Conservation (phyloP, 2,329 filamentous ascomycete genomes). For the Alternaria conjuncta region DNA sequence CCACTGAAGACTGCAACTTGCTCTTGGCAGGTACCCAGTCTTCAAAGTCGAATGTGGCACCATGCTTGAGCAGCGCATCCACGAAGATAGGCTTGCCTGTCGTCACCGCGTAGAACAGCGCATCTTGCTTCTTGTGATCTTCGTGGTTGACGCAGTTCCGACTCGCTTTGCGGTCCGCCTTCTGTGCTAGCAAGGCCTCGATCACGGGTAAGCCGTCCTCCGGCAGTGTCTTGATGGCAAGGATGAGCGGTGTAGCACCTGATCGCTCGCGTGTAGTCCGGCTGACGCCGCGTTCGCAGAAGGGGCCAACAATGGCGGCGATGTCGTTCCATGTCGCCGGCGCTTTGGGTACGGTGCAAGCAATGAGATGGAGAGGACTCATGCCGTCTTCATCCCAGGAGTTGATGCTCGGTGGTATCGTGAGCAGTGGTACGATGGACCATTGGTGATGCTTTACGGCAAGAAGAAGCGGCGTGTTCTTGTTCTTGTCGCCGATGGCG, state of each 20-base stretch:
- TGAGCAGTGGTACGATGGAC: constrained; percentile 34
- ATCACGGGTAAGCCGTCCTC: constrained; percentile 38
- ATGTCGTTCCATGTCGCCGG: constrained; percentile 37
- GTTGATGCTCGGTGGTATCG: constrained; percentile 38
- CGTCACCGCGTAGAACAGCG: constrained; percentile 38
- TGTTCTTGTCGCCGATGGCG: constrained; percentile 27
- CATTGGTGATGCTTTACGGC: constrained; percentile 38
- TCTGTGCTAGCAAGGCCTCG: constrained; percentile 31
- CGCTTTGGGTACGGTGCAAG: constrained; percentile 26
- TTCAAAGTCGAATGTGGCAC: constrained; percentile 33
- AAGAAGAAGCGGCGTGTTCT: constrained; percentile 38
- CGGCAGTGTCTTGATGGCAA: constrained; percentile 36
- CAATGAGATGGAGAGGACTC: constrained; percentile 43
- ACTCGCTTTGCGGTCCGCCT: constrained; percentile 20
- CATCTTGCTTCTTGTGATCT: constrained; percentile 35
- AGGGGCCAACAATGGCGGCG: constrained; percentile 26
- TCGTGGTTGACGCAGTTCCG: constrained; percentile 42
- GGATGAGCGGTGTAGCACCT: constrained; percentile 44
- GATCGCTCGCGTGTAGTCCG: constrained; percentile 42
- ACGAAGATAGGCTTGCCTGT: constrained; percentile 36
- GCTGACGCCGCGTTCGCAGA: constrained; percentile 41
- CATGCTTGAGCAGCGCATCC: constrained; percentile 31
- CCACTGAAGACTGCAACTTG: constrained; percentile 11
- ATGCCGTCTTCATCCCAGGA: constrained; percentile 39
- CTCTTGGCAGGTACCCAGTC: constrained; percentile 30